These are phyloP conservation scores for Schizothecium vesticola DNA, from an alignment of 495 filamentous ascomycete species.

Conservation along the genomic window DNA sequence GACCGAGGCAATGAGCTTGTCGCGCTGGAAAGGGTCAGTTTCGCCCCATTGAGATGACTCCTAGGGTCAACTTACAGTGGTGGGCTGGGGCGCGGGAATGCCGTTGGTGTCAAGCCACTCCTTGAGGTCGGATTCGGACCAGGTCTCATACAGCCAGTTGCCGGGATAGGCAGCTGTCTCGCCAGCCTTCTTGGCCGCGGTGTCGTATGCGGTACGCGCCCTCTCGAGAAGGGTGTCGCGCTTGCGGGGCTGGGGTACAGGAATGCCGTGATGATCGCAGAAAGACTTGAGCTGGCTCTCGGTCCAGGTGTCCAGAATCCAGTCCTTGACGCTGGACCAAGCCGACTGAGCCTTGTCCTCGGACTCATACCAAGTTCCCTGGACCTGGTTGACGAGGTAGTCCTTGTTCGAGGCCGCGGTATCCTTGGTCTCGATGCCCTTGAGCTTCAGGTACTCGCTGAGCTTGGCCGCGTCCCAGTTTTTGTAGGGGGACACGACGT, in stretches of 20 bases:
- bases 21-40: constrained; percentile 44
- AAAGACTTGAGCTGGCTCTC: constrained; percentile 77
- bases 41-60: neutral
- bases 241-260: constrained; percentile 76
- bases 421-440: constrained; percentile 63
- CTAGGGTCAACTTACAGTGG: constrained; percentile 37
- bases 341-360: constrained; percentile 67
- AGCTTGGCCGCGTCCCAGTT: constrained; percentile 66
- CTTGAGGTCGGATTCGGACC: constrained; percentile 57
- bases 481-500: constrained; percentile 61
- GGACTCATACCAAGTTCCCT: constrained; percentile 66
- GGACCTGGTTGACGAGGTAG: constrained; percentile 60
- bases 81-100: constrained; percentile 80
- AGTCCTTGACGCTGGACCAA: constrained; percentile 69
- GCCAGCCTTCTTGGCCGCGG: constrained; percentile 73
- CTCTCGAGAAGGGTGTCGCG: constrained; percentile 76
- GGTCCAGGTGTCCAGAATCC: constrained; percentile 89
- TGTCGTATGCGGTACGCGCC: constrained; percentile 75
- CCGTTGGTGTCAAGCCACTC: constrained; percentile 88
- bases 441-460: constrained; percentile 56
- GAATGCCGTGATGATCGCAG: constrained; percentile 81
- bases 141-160: constrained; percentile 90
- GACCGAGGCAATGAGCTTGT: constrained; percentile 81
- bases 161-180: constrained; percentile 82
- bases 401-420: constrained; percentile 59